Conservation (phyloP, 225 moss, liverwort and hornwort species). For the Physcomitrium patens region DNA sequence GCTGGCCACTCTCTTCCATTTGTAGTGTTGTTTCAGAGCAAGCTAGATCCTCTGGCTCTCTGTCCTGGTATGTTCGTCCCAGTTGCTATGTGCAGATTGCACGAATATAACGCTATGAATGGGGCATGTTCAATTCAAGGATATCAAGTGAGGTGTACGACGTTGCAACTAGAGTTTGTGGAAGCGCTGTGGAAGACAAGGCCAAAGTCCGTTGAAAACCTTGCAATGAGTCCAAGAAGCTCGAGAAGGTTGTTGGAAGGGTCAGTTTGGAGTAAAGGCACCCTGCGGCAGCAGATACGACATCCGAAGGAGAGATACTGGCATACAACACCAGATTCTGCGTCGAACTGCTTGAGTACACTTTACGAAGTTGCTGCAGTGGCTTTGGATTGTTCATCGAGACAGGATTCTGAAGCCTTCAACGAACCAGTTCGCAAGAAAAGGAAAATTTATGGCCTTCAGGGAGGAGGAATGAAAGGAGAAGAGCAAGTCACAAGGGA, state of each 20-base stretch:
- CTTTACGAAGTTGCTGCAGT: constrained; percentile 4
- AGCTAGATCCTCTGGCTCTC: neutral
- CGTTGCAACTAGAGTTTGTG: neutral
- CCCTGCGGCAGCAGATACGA: constrained; percentile 28
- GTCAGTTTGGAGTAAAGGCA: constrained; percentile 17
- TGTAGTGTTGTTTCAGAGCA: neutral
- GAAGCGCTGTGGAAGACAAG: constrained; percentile 13
- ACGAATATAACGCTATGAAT: neutral
- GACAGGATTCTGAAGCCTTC: constrained; percentile 17
- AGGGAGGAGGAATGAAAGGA: constrained; percentile 8
- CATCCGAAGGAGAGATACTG: constrained; percentile 40
- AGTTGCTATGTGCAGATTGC: neutral
- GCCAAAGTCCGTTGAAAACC: constrained; percentile 8
- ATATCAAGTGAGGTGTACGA: neutral
- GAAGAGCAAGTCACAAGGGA: constrained; percentile 41
- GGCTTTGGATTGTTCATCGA: constrained; percentile 11
- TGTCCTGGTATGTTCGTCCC: neutral
- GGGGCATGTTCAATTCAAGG: constrained; percentile 16
- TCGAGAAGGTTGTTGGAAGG: constrained; percentile 30
- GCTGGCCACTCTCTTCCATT: neutral
- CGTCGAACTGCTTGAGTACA: neutral
- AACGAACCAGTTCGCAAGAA: constrained; percentile 31
- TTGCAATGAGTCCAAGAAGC: constrained; percentile 43
- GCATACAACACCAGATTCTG: constrained; percentile 22
- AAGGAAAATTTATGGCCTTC: constrained; percentile 23